Conservation (phyloP, 805 yeast genomes). For the Millerozyma miso region DNA sequence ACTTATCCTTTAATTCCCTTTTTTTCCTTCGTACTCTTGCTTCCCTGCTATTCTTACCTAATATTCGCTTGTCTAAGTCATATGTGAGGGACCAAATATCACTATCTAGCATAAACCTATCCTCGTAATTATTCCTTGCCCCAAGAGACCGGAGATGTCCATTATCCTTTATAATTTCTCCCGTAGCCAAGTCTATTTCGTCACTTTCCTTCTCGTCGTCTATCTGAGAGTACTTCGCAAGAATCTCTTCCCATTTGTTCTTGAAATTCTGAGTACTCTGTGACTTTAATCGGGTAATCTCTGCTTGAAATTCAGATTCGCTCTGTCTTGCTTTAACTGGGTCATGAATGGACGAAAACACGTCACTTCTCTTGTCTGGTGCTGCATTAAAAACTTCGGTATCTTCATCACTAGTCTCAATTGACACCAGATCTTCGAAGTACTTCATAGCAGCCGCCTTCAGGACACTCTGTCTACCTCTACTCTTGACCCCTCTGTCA, state of each 20-base stretch:
- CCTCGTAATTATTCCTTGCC: slow-evolving; percentile 3
- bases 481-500: not conserved
- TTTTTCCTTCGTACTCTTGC: slow-evolving; percentile 8
- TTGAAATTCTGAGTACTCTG: slow-evolving; percentile 25
- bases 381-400: not conserved
- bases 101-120: slow-evolving; percentile 12
- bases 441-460: not conserved
- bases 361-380: slow-evolving; percentile 6
- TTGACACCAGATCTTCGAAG: slow-evolving; percentile 19
- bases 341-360: slow-evolving; percentile 4
- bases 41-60: slow-evolving; percentile 7
- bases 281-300: slow-evolving; percentile 22
- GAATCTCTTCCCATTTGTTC: slow-evolving; percentile 47
- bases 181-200: slow-evolving; percentile 60
- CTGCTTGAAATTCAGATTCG: slow-evolving; percentile 18
- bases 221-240: slow-evolving; percentile 46
- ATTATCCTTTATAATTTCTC: slow-evolving; percentile 57
- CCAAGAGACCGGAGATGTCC: slow-evolving; percentile 61
- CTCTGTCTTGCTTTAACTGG: slow-evolving; percentile 3
- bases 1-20: slow-evolving; percentile 12
- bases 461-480: not conserved
- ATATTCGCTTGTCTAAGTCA: slow-evolving; percentile 20
- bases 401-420: slow-evolving; percentile 14
- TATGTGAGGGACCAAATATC: slow-evolving; percentile 38
- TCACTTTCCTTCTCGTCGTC: slow-evolving; percentile 55